Evolutionary conservation across 345 rosid genomes (phyloP), one percentile per base, ranked within the genome.

Genomic region (Abelmoschus esculentus): DNA sequence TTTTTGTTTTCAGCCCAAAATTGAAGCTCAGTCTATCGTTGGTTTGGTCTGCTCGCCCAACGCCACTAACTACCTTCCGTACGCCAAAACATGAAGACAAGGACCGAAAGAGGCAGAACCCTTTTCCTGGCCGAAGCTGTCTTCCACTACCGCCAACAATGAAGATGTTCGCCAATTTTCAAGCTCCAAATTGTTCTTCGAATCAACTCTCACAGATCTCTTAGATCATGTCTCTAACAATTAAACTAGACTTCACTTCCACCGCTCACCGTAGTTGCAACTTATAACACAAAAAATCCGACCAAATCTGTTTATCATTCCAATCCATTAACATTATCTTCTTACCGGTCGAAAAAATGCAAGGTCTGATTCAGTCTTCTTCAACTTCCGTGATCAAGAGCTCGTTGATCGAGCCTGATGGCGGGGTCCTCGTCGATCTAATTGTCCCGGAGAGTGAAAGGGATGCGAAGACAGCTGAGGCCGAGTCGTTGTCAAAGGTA

Each of bases 401-500:
- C 80, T 96, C 96, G 2, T 85, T 92, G 81, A 92, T 92, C 73
- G 99, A 92, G 31, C 99, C 97, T 7, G 99, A 92, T 55, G 98
- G 99, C 7, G 98, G 98, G 12, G 75, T 57, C 4, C 63, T 96
- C 15, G 96, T 92, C 72, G 92, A 90, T 70, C 75, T 86, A 70
- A 70, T 87, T 69, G 86, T 96, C 46, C 86, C 90, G 3, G 91
- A 83, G 85, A 60, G 78, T 1, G 83, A 87, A 66, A 77, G 83
- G 47, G 88, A 7, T 7, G n/a, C 61, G 42, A 92, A 80, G 81
- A 79, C 79, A 22, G 36, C 26, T 12, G 96, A 92, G 72, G 86
- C 96, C 1, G 90, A 82, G 56, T 53, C 85, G 57, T 74, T 91
- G 87, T 90, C 91, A 22, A 84, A 72, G 79, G 96, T 85, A 75